Conservation (phyloP, 2,329 filamentous ascomycete genomes). For the Alternaria longipes region DNA sequence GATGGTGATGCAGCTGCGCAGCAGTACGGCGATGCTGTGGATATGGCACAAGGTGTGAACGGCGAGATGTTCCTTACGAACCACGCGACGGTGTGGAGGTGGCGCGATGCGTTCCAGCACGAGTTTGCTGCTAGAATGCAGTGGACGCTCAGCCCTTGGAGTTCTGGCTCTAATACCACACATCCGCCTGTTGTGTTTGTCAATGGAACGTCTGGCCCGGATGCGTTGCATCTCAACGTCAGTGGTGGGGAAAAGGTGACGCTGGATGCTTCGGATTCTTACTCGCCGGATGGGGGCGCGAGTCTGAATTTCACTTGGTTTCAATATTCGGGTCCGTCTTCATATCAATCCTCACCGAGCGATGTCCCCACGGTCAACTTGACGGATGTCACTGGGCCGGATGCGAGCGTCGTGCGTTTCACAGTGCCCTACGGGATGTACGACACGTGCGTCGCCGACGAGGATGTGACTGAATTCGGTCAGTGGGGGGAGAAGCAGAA, state of each 20-base stretch:
- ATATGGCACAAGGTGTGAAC: background rate
- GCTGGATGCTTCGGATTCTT: no score
- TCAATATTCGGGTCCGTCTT: background rate
- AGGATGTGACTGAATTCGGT: background rate
- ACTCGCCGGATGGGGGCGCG: no score
- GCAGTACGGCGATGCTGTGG: background rate
- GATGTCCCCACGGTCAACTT: background rate
- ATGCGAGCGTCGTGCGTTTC: background rate
- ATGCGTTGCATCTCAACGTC: no score
- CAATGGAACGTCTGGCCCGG: no score
- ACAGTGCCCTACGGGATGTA: background rate
- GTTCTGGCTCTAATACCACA: no score
- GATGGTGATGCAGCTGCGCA: background rate
- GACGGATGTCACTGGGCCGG: background rate
- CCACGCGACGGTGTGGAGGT: background rate
- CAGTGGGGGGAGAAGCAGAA: background rate
- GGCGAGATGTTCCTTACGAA: background rate
- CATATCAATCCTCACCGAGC: background rate
- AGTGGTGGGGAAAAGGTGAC: no score
- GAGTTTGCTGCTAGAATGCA: background rate
- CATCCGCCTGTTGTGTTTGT: no score
- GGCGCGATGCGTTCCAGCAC: background rate
- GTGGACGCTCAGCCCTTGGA: no score
- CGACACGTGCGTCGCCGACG: accelerated
- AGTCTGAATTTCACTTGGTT: background rate